phyloP scores from a whole-genome alignment of 164 flowering plant species.

The Santalum album region DNA sequence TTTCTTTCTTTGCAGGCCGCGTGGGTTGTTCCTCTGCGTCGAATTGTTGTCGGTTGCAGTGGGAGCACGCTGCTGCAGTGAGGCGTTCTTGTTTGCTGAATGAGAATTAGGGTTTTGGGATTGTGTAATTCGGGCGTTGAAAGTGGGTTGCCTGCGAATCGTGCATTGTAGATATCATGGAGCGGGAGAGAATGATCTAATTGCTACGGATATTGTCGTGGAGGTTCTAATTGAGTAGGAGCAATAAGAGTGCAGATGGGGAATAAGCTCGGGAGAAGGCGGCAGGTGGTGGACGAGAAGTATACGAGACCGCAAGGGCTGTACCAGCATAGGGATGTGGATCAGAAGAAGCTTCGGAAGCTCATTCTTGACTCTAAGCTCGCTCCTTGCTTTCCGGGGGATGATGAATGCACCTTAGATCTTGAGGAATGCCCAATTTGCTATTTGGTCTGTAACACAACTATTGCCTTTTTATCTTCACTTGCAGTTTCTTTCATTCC shows the following conservation, averaged over 20 bases:
- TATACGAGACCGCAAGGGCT: slow-evolving; percentile 88
- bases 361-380: slow-evolving; percentile 88
- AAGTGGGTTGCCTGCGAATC: neutral
- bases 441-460: slow-evolving; percentile 60
- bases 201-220: neutral
- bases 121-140: neutral
- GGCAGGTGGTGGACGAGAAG: slow-evolving; percentile 86
- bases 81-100: neutral
- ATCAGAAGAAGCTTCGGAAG: slow-evolving; percentile 89
- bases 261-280: slow-evolving; percentile 74
- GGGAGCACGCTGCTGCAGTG: neutral
- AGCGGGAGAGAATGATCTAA: neutral
- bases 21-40: neutral
- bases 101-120: neutral
- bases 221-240: neutral
- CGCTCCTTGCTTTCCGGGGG: slow-evolving; percentile 95
- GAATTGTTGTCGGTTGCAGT: neutral
- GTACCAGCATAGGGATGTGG: slow-evolving; percentile 78
- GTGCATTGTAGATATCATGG: neutral
- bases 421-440: slow-evolving; percentile 97
- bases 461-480: neutral
- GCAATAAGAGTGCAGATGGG: slow-evolving; percentile 41
- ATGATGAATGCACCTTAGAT: slow-evolving; percentile 54
- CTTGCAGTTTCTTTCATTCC: slow-evolving; percentile 1
- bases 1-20: neutral